A percentile compares a stretch with the other conserved stretches of the same genome.
phyloP scores from a whole-genome alignment of 805 yeast genomes.

The Lipomyces orientalis region DNA sequence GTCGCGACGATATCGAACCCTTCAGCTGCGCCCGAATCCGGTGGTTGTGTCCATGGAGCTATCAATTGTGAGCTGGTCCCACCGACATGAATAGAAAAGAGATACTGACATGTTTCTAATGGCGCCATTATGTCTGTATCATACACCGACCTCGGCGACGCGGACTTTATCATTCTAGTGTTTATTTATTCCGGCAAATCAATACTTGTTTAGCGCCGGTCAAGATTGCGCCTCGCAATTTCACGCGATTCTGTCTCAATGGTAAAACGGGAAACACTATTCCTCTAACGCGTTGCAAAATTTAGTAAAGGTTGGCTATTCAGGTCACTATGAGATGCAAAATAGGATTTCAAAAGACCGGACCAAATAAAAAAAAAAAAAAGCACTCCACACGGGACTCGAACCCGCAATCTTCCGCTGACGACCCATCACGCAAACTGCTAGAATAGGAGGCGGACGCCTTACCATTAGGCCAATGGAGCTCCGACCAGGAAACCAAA shows the following conservation, averaged over 20 bases:
- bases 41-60: neutral
- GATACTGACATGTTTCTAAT: neutral
- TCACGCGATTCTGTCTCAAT: too few relatives aligned
- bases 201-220: too few relatives aligned
- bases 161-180: neutral
- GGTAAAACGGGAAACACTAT: too few relatives aligned
- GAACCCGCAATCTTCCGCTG: conserved; percentile 71
- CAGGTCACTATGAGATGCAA: too few relatives aligned
- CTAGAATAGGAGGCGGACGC: conserved; percentile 64
- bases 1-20: conserved; percentile 82
- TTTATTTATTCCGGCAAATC: too few relatives aligned
- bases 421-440: neutral
- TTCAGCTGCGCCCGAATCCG: conserved; percentile 10
- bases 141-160: neutral
- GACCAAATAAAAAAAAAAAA: conserved; percentile 17
- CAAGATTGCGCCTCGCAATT: too few relatives aligned
- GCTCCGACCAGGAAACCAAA: conserved; percentile 34
- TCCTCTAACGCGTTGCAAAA: too few relatives aligned
- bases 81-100: neutral
- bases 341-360: neutral
- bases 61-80: neutral
- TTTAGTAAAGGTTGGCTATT: too few relatives aligned
- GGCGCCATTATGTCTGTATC: neutral
- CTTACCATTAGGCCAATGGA: conserved; percentile 69
- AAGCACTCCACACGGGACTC: conserved; percentile 65